Conservation (phyloP, 306 rosid genomes). For the Phaseolus lunatus region DNA sequence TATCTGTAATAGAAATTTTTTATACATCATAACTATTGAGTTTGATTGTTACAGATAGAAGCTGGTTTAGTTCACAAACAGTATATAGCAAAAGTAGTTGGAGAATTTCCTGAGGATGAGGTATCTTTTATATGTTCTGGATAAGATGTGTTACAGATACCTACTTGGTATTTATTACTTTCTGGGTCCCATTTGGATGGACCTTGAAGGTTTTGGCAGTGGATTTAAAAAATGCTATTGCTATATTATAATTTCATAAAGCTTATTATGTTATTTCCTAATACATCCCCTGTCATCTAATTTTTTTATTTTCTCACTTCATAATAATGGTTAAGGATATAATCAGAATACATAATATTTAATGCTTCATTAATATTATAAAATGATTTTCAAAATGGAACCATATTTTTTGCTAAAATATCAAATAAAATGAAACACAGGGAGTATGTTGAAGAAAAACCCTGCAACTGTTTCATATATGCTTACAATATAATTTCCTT, state of each 20-base stretch:
- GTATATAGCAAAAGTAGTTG: conserved; percentile 80
- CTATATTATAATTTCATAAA: neutral
- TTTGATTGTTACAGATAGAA: conserved; percentile 71
- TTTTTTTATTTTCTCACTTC: neutral
- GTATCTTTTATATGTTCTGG: conserved; percentile 54
- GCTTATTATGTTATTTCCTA: neutral
- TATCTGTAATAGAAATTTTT: neutral
- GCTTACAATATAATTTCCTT: conserved; percentile 3
- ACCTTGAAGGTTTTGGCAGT: neutral
- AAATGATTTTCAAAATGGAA: neutral
- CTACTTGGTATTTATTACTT: conserved; percentile 11
- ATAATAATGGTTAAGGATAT: neutral
- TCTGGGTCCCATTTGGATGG: neutral
- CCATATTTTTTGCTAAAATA: neutral
- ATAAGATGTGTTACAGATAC: conserved; percentile 33
- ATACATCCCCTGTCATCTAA: neutral
- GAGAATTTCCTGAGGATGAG: conserved; percentile 76
- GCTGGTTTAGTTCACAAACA: conserved; percentile 82
- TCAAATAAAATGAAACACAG: neutral
- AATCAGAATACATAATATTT: neutral
- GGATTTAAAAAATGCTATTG: neutral
- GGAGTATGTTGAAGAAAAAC: neutral
- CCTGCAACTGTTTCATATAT: conserved; percentile 10
- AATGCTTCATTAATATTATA: neutral
- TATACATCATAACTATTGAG: conserved; percentile 20